These are phyloP conservation scores for Arachnomyces sp. DNA, from an alignment of 2,329 filamentous ascomycete genomes.

Conservation along the genomic window DNA sequence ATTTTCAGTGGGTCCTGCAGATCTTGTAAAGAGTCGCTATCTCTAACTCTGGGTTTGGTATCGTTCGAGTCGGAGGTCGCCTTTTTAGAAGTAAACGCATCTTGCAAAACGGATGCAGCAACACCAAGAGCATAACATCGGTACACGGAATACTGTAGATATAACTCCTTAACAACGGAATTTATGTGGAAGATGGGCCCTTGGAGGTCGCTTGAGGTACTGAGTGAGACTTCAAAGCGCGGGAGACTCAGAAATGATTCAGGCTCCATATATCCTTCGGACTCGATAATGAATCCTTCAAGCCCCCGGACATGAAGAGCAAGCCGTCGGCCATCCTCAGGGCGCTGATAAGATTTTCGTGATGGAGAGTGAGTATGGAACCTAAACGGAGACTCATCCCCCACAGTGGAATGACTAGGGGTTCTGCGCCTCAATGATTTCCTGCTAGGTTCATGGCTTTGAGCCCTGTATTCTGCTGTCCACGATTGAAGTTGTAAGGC, in stretches of 20 bases:
- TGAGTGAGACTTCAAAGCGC: constrained; percentile 77
- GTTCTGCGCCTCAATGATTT: constrained; percentile 59
- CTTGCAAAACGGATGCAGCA: constrained; percentile 65
- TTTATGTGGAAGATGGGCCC: constrained; percentile 84
- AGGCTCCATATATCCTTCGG: constrained; percentile 70
- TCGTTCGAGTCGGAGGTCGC: not conserved
- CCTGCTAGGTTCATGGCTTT: constrained; percentile 56
- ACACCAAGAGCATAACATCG: constrained; percentile 85
- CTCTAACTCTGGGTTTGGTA: not conserved
- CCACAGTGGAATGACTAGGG: constrained; percentile 60
- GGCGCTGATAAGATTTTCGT: constrained; percentile 30
- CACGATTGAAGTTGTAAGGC: constrained; percentile 82
- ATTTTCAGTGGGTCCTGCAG: constrained; percentile 18
- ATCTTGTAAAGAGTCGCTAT: not conserved
- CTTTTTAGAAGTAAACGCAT: constrained; percentile 46
- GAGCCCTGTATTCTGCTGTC: constrained; percentile 80
- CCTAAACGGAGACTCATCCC: constrained; percentile 54
- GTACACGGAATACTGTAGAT: constrained; percentile 85
- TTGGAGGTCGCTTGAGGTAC: constrained; percentile 76
- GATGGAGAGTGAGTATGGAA: constrained; percentile 44
- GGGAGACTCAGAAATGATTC: constrained; percentile 84
- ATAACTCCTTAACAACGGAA: constrained; percentile 68
- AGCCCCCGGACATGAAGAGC: constrained; percentile 74
- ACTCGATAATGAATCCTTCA: constrained; percentile 86
- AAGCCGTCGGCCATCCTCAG: constrained; percentile 71